These are phyloP conservation scores for Didymella pomorum DNA, from an alignment of 2,329 filamentous ascomycete species.

Conservation along the genomic window DNA sequence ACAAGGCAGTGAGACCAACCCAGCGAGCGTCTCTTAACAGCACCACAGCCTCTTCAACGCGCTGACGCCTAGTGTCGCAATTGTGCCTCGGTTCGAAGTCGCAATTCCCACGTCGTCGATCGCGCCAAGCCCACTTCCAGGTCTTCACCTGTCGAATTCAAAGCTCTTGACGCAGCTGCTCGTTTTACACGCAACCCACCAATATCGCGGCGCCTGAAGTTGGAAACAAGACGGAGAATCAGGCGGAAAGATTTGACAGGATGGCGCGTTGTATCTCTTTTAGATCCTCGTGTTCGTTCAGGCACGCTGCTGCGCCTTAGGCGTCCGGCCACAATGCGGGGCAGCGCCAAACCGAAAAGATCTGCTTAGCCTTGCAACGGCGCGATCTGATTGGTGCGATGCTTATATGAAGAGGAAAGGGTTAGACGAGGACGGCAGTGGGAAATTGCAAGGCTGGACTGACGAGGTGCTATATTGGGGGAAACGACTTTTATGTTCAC, in stretches of 20 bases:
- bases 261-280: background rate
- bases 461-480: constrained; percentile 1
- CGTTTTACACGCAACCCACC: background rate
- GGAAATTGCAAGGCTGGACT: constrained; percentile 12
- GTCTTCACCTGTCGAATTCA: background rate
- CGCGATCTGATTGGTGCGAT: constrained; percentile 8
- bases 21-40: background rate
- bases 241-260: background rate
- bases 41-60: background rate
- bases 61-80: background rate
- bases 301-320: constrained; percentile 16
- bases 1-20: background rate
- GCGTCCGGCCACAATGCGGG: constrained; percentile 6
- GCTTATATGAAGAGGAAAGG: background rate
- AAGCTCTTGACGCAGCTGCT: background rate
- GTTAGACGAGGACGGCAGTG: constrained; percentile 3
- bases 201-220: background rate
- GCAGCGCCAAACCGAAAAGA: background rate
- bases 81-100: constrained; percentile 4
- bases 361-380: background rate
- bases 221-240: background rate
- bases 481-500: background rate
- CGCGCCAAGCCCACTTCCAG: constrained; percentile 4
- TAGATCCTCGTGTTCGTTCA: background rate
- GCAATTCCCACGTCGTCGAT: background rate